Evolutionary conservation across 2,329 filamentous ascomycete genomes (phyloP), one percentile per base, ranked within the genome.

Genomic region (Phyllosticta citribraziliensis): DNA sequence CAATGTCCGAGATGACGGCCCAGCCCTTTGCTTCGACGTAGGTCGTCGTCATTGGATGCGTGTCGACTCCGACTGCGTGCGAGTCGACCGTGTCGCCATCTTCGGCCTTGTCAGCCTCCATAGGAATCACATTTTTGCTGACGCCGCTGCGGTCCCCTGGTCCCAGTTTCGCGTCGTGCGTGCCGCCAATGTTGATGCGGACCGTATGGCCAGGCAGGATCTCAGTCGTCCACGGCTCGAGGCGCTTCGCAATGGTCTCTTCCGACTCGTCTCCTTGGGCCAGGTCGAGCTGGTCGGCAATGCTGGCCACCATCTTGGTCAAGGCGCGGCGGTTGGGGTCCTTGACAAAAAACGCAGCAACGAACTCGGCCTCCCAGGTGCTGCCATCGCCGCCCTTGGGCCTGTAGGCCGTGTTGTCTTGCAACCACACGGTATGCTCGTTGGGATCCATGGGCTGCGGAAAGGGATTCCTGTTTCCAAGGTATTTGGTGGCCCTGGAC

Each of bases 371-470:
- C 68, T 89, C 81, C 91, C 91, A 97, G 68, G 19, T 68, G 67
- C 63, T 75, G 53, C 65, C 63, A 64, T 71, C 70, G 30, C 27
- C 14, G 14, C 50, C 55, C 58, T 70, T 57, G 24, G 72, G 67
- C 63, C 84, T 83, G 71, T 88, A 93, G 4, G 91, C 92, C 2
- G 89, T 93, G 69, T 94, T 96, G 76, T 97, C 91, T 55, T 97
- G 79, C 8, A 97, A 78, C 93, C 93, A 97, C 51, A 97, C 85
- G 14, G 83, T 84, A 71, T 96, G 88, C 56, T 79, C 73, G n/a
- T 83, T 75, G 17, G 80, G 78, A 60, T 84, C 81, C 55, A 90
- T 82, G 35, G 64, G 56, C 9, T 66, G 62, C 58, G 65, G 70
- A 65, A 75, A 73, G 0, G 74, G 74, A 58, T 76, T 76, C 19